Evolutionary conservation across 2,329 filamentous ascomycete species (phyloP).

Genomic region (Emmonsia crescens): DNA sequence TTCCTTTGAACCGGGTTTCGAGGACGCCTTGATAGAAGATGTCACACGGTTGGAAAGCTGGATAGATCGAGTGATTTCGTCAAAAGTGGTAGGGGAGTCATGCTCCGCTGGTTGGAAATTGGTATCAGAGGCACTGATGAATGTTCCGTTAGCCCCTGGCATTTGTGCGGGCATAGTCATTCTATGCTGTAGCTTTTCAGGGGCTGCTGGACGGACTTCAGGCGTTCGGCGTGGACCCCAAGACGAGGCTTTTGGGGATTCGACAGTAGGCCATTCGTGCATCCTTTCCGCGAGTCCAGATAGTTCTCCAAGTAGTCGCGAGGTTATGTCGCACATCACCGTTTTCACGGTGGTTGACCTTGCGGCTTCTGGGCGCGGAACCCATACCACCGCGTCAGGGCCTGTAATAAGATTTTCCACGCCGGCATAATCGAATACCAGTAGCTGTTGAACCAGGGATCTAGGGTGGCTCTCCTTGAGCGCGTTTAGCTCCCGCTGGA

Average conservation of each 20-base stretch:
- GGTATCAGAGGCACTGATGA: slow-evolving; percentile 30
- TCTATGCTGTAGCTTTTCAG: slow-evolving; percentile 53
- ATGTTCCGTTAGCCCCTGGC: slow-evolving; percentile 31
- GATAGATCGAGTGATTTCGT: slow-evolving; percentile 39
- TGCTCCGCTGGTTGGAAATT: slow-evolving; percentile 23
- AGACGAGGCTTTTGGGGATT: slow-evolving; percentile 53
- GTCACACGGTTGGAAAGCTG: slow-evolving; percentile 28
- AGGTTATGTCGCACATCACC: slow-evolving; percentile 68
- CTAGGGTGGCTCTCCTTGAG: slow-evolving; percentile 63
- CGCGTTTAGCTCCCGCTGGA: slow-evolving; percentile 55
- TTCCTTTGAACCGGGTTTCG: slow-evolving; percentile 38
- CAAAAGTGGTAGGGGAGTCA: slow-evolving; percentile 44
- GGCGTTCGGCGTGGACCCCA: slow-evolving; percentile 41
- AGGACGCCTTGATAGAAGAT: slow-evolving; percentile 27
- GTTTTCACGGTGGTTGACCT: slow-evolving; percentile 72
- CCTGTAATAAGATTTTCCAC: slow-evolving; percentile 44
- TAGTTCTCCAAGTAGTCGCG: slow-evolving; percentile 63
- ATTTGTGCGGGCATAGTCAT: slow-evolving; percentile 68
- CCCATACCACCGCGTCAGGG: slow-evolving; percentile 55
- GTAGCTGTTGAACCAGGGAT: slow-evolving; percentile 63
- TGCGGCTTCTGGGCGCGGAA: slow-evolving; percentile 58
- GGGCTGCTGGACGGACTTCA: slow-evolving; percentile 26
- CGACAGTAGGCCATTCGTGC: slow-evolving; percentile 62
- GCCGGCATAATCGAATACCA: slow-evolving; percentile 65
- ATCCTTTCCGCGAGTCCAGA: slow-evolving; percentile 61